Evolutionary conservation across 495 filamentous ascomycete genomes (phyloP).

Genomic region (Monascus purpureus): DNA sequence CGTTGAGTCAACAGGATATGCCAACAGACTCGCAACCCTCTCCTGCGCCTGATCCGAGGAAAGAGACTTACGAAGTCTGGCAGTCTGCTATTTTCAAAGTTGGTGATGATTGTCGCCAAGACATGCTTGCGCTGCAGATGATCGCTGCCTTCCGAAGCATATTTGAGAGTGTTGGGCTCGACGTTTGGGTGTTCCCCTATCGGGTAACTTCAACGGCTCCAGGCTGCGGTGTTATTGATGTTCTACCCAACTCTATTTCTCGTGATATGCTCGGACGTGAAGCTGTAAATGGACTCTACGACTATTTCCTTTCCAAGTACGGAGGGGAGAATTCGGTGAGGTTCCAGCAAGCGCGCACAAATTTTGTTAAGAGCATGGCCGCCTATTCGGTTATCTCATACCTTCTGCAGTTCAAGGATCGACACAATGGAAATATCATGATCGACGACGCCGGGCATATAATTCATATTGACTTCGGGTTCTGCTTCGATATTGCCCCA

Average conservation of each 20-base stretch:
- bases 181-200: constrained; percentile 95
- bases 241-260: constrained; percentile 92
- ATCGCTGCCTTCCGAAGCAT: constrained; percentile 94
- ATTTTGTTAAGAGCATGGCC: constrained; percentile 99
- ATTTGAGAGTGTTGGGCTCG: constrained; percentile 83
- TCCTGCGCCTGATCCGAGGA: constrained; percentile 12
- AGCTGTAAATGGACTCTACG: constrained; percentile 92
- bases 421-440: constrained; percentile 99
- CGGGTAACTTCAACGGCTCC: constrained; percentile 97
- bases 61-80: constrained; percentile 75
- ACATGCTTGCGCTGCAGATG: constrained; percentile 93
- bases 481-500: constrained; percentile 97
- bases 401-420: constrained; percentile 95
- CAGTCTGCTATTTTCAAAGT: constrained; percentile 99
- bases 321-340: constrained; percentile 85
- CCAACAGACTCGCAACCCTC: constrained; percentile 36
- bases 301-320: constrained; percentile 95
- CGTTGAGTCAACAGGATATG: constrained; percentile 39
- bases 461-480: constrained; percentile 98
- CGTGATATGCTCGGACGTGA: constrained; percentile 97
- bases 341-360: constrained; percentile 90
- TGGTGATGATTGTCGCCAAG: constrained; percentile 95
- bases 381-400: constrained; percentile 99
- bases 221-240: constrained; percentile 96
- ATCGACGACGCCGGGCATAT: constrained; percentile 94